Evolutionary conservation across 345 rosid species (phyloP).

Genomic region (Arabis hirsuta): DNA sequence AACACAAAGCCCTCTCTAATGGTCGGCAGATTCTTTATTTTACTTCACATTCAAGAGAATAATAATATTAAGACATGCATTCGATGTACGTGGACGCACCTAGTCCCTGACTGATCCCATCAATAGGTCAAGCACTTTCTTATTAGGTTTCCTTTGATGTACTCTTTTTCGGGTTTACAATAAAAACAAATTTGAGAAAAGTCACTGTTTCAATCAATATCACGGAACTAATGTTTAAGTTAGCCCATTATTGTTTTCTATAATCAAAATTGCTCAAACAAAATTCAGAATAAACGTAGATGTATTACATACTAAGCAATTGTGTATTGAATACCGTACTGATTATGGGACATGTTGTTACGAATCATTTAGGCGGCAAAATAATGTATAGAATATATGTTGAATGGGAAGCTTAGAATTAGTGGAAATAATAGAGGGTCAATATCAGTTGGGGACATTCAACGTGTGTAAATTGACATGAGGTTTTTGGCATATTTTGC

Average conservation of each 20-base stretch:
- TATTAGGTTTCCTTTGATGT: not conserved
- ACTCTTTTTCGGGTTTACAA: not conserved
- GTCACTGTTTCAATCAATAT: too few relatives aligned
- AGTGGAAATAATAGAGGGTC: conserved; percentile 38
- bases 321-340: not conserved
- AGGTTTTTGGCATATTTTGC: conserved; percentile 41
- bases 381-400: not conserved
- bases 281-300: not conserved
- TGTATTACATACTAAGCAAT: too few relatives aligned
- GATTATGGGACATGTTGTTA: not conserved
- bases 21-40: conserved; percentile 42
- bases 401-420: conserved; percentile 18
- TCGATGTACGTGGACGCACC: conserved; percentile 34
- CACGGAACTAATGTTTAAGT: too few relatives aligned
- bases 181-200: too few relatives aligned
- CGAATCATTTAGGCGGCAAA: not conserved
- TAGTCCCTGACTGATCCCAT: conserved; percentile 23
- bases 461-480: conserved; percentile 43
- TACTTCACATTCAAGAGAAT: not conserved
- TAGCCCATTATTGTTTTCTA: not conserved
- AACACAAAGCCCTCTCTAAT: conserved; percentile 30
- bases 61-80: conserved; percentile 20
- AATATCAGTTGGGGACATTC: conserved; percentile 36
- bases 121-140: conserved; percentile 27
- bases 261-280: not conserved